Base-by-base conservation (phyloP, 345 rosid species). In the Anastatica hierochuntica region DNA sequence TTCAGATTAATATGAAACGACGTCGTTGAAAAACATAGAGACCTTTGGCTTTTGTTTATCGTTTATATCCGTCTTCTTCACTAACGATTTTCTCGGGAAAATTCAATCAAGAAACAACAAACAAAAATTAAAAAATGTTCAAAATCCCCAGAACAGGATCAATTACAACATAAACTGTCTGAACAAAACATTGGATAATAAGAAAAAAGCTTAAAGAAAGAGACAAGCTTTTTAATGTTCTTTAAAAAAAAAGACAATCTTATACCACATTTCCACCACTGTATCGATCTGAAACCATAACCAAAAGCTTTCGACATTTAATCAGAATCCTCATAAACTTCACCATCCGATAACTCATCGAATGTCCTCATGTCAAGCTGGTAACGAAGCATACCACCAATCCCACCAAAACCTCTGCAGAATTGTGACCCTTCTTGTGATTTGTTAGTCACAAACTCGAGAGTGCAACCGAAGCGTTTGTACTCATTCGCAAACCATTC, bases 401-500 rank as follows among this genome's bases (percentile, higher is more conserved):
- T 84, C 46, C 96, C 96, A 44, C 95, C 96, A 52, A 88, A 88
- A 4, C 96, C 94, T 73, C 96, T 54, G 76, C 95, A 88, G 70
- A 88, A 88, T 70, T 84, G 95, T 30, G 95, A 88, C 36, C 97
- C 95, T 66, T 89, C 95, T 70, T 89, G 95, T 2, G 97, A 85
- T 48, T 83, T 89, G 72, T 89, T 85, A 26, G 97, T 89, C 55
- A 89, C 88, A 49, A 89, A 85, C 62, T 89, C 90, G 18, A 89
- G 81, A 0, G 77, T 67, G 53, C 97, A 89, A 23, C 97, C 97
- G 37, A 83, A 89, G 18, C 76, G 71, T 75, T 76, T 83, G 79
- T 85, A 85, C 69, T 85, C 95, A 7, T 83, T 81, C 17, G 95
- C 97, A 72, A 89, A 85, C 97, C 95, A 85, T 53, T 89, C 97